These are phyloP conservation scores for Xerocomus amazonicus DNA, from an alignment of 1,284 basidiomycete species.

Conservation along the genomic window DNA sequence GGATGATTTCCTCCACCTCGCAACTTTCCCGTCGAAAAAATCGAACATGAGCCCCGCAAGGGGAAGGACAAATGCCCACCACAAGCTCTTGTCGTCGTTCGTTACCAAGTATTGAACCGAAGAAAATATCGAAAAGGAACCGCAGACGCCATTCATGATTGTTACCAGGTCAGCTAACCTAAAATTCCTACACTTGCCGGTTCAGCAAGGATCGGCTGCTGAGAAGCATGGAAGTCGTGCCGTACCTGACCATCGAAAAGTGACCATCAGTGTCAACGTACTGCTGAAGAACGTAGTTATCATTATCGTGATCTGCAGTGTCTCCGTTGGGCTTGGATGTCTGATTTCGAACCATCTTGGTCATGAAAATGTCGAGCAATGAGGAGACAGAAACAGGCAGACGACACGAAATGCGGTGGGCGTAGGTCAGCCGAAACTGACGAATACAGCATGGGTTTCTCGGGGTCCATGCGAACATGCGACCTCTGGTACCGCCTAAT, in stretches of 20 bases:
- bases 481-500: conserved; percentile 21
- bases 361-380: conserved; percentile 1
- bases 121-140: conserved; percentile 92
- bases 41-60: conserved; percentile 98
- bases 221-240: conserved; percentile 12
- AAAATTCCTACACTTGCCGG: conserved; percentile 72
- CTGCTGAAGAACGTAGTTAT: conserved; percentile 63
- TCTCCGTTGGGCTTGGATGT: conserved; percentile 32
- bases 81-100: conserved; percentile 77
- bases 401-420: conserved; percentile 30
- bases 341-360: conserved; percentile 24
- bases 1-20: conserved; percentile 92
- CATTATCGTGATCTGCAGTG: neutral
- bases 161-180: conserved; percentile 97
- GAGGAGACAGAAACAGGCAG: conserved; percentile 18
- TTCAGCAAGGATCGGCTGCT: conserved; percentile 17
- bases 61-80: conserved; percentile 85
- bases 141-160: conserved; percentile 99
- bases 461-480: conserved; percentile 18
- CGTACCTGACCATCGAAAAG: conserved; percentile 90
- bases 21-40: conserved; percentile 96
- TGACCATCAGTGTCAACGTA: conserved; percentile 89
- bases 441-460: conserved; percentile 1
- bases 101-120: conserved; percentile 86
- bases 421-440: conserved; percentile 9